Conservation (phyloP, 345 rosid species). For the Arabis hirsuta region DNA sequence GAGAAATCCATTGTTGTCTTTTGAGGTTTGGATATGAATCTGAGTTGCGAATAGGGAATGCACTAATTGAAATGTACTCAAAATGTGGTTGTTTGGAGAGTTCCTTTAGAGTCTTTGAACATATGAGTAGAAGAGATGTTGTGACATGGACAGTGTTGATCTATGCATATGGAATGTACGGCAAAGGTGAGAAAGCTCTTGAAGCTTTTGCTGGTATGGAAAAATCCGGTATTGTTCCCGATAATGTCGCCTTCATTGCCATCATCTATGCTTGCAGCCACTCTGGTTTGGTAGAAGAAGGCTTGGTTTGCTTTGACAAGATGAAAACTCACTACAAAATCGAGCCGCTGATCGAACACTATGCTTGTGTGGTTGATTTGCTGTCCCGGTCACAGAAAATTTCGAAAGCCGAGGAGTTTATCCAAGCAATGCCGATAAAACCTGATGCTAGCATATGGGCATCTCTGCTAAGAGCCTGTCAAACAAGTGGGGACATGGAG, state of each 20-base stretch:
- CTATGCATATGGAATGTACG: conserved; percentile 69
- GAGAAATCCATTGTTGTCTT: conserved; percentile 63
- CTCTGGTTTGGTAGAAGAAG: conserved; percentile 79
- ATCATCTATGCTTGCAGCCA: conserved; percentile 74
- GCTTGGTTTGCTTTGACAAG: conserved; percentile 54
- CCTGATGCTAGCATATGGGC: conserved; percentile 71
- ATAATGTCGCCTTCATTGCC: conserved; percentile 60
- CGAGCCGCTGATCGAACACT: conserved; percentile 54
- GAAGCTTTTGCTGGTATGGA: conserved; percentile 58
- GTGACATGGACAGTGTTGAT: conserved; percentile 76
- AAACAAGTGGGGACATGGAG: conserved; percentile 49
- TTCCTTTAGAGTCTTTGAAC: conserved; percentile 51
- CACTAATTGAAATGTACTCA: conserved; percentile 74
- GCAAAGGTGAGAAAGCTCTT: conserved; percentile 63
- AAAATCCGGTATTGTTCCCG: conserved; percentile 55
- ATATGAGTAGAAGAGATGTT: conserved; percentile 63
- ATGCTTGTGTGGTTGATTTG: conserved; percentile 63
- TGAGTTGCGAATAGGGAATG: conserved; percentile 54
- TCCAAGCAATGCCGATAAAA: conserved; percentile 56
- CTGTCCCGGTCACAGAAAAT: conserved; percentile 55
- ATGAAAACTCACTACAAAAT: conserved; percentile 57
- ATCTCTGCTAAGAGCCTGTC: conserved; percentile 61
- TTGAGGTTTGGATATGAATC: conserved; percentile 59
- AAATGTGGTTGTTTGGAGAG: conserved; percentile 60
- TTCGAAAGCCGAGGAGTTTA: conserved; percentile 54